A percentile compares a stretch with the other conserved stretches of the same genome.
Evolutionary conservation across 2,329 filamentous ascomycete genomes (phyloP).

Genomic region (Ascochyta viciae-villosae): DNA sequence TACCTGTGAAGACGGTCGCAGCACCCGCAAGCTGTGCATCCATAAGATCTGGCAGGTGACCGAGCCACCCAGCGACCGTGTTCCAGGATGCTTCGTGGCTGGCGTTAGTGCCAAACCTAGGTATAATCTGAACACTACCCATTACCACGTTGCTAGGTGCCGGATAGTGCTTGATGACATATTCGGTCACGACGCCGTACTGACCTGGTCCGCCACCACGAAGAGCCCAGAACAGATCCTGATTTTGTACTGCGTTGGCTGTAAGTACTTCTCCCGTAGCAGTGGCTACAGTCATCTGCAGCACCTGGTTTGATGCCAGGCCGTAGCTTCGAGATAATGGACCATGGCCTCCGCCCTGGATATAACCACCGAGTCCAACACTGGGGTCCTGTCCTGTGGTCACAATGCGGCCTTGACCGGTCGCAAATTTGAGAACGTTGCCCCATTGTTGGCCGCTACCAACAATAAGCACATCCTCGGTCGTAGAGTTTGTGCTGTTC

Average conservation of each 20-base stretch:
- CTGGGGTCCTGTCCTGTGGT: slow-evolving; percentile 32
- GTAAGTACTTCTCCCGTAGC: slow-evolving; percentile 16
- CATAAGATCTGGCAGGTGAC: slow-evolving; percentile 37
- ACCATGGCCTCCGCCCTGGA: slow-evolving; percentile 59
- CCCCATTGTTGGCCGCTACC: slow-evolving; percentile 27
- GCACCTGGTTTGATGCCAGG: slow-evolving; percentile 23
- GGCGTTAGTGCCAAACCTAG: slow-evolving; percentile 8
- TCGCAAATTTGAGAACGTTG: slow-evolving; percentile 2
- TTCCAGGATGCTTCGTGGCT: slow-evolving; percentile 34
- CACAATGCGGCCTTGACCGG: slow-evolving; percentile 4
- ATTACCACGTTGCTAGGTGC: slow-evolving; percentile 18
- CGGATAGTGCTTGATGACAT: slow-evolving; percentile 24
- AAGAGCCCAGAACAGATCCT: slow-evolving; percentile 28
- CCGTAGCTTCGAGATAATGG: slow-evolving; percentile 55
- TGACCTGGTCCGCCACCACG: slow-evolving; percentile 21
- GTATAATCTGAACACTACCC: slow-evolving; percentile 14
- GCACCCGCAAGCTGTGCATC: slow-evolving; percentile 36
- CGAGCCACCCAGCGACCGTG: slow-evolving; percentile 24
- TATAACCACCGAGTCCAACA: slow-evolving; percentile 54
- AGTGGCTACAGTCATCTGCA: slow-evolving; percentile 20
- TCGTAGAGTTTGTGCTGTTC: not conserved
- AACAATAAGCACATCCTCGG: slow-evolving; percentile 25
- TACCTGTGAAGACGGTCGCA: slow-evolving; percentile 20
- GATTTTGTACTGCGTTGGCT: slow-evolving; percentile 17
- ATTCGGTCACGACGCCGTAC: slow-evolving; percentile 23